Conservation (phyloP, 2,329 filamentous ascomycete genomes). For the Conoideocrella luteorostrata region DNA sequence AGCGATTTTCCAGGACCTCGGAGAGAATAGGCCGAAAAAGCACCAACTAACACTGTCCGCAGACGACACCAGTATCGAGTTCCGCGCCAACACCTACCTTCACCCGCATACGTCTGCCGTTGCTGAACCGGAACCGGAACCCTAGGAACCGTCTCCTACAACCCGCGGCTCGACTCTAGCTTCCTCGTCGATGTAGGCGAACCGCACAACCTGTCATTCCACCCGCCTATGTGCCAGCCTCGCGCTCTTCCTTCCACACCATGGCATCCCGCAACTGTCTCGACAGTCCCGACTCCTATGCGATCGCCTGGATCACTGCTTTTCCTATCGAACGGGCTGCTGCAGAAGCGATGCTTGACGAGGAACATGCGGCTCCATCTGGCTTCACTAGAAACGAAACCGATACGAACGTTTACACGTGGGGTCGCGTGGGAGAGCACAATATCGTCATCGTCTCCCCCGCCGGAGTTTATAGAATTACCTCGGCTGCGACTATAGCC, state of each 20-base stretch:
- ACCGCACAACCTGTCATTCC: background rate
- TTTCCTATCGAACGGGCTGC: conserved; percentile 13
- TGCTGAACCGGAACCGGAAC: no score
- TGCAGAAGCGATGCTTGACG: conserved; percentile 15
- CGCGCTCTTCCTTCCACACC: conserved; percentile 15
- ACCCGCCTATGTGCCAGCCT: background rate
- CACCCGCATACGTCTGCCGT: no score
- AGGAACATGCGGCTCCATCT: conserved; percentile 5
- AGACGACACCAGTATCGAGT: no score
- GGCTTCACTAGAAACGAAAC: conserved; percentile 4
- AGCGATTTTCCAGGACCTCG: no score
- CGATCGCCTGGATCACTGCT: conserved; percentile 15
- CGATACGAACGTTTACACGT: conserved; percentile 16
- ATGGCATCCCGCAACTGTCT: conserved; percentile 4
- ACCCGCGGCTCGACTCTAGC: no score
- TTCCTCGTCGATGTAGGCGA: conserved; percentile 1
- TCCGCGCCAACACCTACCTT: no score
- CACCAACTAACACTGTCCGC: no score
- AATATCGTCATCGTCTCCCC: conserved; percentile 15
- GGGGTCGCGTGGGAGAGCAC: no score
- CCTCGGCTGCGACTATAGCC: conserved; percentile 10
- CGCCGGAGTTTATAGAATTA: conserved; percentile 7
- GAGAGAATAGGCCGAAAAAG: no score
- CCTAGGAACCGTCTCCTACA: no score
- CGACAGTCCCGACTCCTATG: conserved; percentile 12